Evolutionary conservation across 345 rosid species (phyloP).

Genomic region (Populus ilicifolia): DNA sequence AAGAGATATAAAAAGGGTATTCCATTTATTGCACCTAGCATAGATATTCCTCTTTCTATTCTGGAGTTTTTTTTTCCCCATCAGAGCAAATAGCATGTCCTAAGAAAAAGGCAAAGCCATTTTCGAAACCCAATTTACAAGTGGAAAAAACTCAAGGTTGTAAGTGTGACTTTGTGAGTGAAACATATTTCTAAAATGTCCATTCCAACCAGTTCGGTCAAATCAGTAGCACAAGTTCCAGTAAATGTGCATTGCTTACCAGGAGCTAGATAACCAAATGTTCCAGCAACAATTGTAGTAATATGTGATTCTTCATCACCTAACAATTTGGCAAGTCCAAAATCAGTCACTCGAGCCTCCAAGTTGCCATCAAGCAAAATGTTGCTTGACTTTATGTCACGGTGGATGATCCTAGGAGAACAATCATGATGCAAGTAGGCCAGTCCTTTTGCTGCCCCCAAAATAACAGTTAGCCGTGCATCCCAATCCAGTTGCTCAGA

Average conservation of each 20-base stretch:
- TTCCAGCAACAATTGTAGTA: slow-evolving; percentile 98
- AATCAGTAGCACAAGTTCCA: background rate
- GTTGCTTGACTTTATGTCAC: slow-evolving; percentile 97
- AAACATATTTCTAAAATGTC: background rate
- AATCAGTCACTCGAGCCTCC: slow-evolving; percentile 97
- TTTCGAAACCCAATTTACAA: background rate
- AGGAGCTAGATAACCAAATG: slow-evolving; percentile 98
- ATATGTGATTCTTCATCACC: slow-evolving; percentile 97
- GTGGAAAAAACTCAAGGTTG: background rate
- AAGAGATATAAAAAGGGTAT: background rate
- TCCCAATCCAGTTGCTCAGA: slow-evolving; percentile 94
- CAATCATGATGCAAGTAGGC: slow-evolving; percentile 98
- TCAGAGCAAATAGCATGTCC: background rate
- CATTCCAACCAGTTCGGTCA: background rate
- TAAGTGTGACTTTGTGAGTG: background rate
- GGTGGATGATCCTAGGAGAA: slow-evolving; percentile 97
- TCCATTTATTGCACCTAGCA: background rate
- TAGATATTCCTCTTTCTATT: background rate
- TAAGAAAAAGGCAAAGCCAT: background rate
- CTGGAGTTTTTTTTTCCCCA: background rate
- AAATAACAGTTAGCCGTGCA: slow-evolving; percentile 76
- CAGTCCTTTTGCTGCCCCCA: slow-evolving; percentile 98
- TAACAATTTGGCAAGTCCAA: slow-evolving; percentile 94
- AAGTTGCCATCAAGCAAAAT: slow-evolving; percentile 93
- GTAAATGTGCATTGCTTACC: slow-evolving; percentile 44